A percentile compares a stretch with the other conserved stretches of the same genome.
Evolutionary conservation across 495 filamentous ascomycete genomes (phyloP).

Genomic region (Acidomyces sp.): DNA sequence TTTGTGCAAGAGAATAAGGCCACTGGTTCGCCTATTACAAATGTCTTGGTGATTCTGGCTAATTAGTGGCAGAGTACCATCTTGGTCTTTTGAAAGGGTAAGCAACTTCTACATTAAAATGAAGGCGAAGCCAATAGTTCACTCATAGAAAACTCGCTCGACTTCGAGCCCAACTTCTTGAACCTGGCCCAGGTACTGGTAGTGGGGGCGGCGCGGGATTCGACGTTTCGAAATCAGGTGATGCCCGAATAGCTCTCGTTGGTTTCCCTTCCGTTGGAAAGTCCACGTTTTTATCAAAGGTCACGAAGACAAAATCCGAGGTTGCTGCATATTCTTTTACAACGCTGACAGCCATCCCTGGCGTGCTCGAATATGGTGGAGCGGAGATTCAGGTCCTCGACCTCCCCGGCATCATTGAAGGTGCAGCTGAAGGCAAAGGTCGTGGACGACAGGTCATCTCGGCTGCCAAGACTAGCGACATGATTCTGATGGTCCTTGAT

Average conservation of each 20-base stretch:
- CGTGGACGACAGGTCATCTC: constrained; percentile 94
- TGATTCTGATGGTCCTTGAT: constrained; percentile 94
- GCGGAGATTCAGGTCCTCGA: constrained; percentile 98
- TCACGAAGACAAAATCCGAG: constrained; percentile 96
- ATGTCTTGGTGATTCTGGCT: constrained; percentile 9
- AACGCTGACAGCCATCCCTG: constrained; percentile 92
- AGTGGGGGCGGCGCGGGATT: constrained; percentile 66
- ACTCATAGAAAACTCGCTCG: constrained; percentile 95
- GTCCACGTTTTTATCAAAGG: constrained; percentile 96
- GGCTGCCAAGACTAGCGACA: constrained; percentile 95
- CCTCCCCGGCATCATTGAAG: constrained; percentile 97
- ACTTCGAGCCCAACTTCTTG: constrained; percentile 85
- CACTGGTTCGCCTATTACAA: constrained; percentile 54
- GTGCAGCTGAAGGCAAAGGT: constrained; percentile 91
- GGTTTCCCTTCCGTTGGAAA: constrained; percentile 98
- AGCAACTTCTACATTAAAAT: no score
- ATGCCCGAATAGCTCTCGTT: constrained; percentile 93
- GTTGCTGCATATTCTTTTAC: constrained; percentile 97
- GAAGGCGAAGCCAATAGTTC: no score
- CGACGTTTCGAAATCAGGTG: constrained; percentile 93
- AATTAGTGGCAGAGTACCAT: constrained; percentile 68
- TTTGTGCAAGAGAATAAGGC: constrained; percentile 80
- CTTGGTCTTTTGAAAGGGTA: constrained; percentile 94
- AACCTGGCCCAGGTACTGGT: constrained; percentile 71
- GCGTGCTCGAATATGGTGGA: constrained; percentile 94